Conservation (phyloP, 2,329 filamentous ascomycete genomes). For the Paecilomyces dactylethromorphus region DNA sequence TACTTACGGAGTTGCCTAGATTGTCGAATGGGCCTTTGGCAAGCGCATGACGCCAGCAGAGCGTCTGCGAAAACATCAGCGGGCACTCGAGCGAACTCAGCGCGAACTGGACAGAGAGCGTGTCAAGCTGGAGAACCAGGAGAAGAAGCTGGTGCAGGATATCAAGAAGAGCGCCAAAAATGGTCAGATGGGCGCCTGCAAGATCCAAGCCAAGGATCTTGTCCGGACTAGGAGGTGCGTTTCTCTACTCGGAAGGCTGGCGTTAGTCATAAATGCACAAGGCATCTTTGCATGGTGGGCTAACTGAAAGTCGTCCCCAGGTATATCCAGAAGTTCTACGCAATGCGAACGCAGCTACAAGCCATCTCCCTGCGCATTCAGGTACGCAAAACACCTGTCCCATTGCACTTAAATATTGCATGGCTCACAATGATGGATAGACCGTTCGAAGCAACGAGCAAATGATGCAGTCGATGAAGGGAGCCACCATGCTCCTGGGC, state of each 20-base stretch:
- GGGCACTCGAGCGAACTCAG: slow-evolving; percentile 94
- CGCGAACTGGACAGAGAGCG: slow-evolving; percentile 92
- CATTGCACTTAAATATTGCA: background rate
- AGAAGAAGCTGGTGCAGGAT: slow-evolving; percentile 91
- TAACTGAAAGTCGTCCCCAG: slow-evolving; percentile 36
- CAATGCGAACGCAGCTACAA: slow-evolving; percentile 94
- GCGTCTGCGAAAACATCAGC: slow-evolving; percentile 66
- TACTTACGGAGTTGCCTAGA: slow-evolving; percentile 47
- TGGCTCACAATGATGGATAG: slow-evolving; percentile 37
- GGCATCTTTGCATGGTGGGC: background rate
- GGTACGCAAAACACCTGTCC: slow-evolving; percentile 42
- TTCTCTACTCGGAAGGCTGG: background rate
- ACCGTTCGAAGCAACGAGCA: slow-evolving; percentile 97
- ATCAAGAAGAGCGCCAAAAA: slow-evolving; percentile 99
- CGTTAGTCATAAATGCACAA: background rate
- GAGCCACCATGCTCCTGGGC: slow-evolving; percentile 82
- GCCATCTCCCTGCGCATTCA: slow-evolving; percentile 93
- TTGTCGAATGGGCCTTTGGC: slow-evolving; percentile 98
- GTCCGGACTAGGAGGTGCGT: slow-evolving; percentile 75
- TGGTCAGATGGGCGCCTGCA: slow-evolving; percentile 95
- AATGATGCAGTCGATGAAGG: slow-evolving; percentile 99
- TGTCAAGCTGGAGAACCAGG: slow-evolving; percentile 94
- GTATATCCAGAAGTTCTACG: slow-evolving; percentile 97
- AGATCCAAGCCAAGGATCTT: slow-evolving; percentile 96
- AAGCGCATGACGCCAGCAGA: slow-evolving; percentile 95